Conservation (phyloP, 1,284 basidiomycete species). For the Tilletia indica region DNA sequence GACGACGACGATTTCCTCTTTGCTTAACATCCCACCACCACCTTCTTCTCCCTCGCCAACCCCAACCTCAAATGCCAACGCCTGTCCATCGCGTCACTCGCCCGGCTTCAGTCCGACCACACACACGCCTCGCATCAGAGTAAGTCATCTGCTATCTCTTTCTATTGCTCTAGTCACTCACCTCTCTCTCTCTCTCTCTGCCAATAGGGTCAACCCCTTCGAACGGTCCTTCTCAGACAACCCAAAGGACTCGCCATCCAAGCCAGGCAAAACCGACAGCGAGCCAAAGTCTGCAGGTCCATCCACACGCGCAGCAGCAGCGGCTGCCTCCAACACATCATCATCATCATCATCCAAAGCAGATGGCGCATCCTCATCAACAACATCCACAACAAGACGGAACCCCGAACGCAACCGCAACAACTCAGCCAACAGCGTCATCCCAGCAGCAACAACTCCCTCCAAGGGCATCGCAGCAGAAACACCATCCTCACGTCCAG, state of each 20-base stretch:
- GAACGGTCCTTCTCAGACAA: constrained; percentile 82
- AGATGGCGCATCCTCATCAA: constrained; percentile 27
- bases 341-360: neutral
- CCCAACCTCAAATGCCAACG: neutral
- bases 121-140: constrained; percentile 16
- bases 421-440: constrained; percentile 23
- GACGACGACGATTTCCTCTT: neutral
- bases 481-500: neutral
- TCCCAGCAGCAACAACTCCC: constrained; percentile 24
- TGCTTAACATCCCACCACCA: neutral
- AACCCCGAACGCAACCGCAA: constrained; percentile 20
- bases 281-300: constrained; percentile 25
- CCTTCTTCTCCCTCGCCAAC: neutral
- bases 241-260: constrained; percentile 51
- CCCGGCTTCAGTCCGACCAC: constrained; percentile 13
- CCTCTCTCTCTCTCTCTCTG: neutral
- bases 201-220: constrained; percentile 70
- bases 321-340: constrained; percentile 26
- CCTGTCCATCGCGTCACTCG: constrained; percentile 9
- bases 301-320: constrained; percentile 27
- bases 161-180: neutral
- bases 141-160: neutral
- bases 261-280: constrained; percentile 26
- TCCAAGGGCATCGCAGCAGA: constrained; percentile 30
- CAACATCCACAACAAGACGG: neutral